A percentile compares a stretch with the other conserved stretches of the same genome.
These are phyloP conservation scores for Limnomonas spitsbergensis DNA, from an alignment of 139 green algal genomes.

Conservation along the genomic window DNA sequence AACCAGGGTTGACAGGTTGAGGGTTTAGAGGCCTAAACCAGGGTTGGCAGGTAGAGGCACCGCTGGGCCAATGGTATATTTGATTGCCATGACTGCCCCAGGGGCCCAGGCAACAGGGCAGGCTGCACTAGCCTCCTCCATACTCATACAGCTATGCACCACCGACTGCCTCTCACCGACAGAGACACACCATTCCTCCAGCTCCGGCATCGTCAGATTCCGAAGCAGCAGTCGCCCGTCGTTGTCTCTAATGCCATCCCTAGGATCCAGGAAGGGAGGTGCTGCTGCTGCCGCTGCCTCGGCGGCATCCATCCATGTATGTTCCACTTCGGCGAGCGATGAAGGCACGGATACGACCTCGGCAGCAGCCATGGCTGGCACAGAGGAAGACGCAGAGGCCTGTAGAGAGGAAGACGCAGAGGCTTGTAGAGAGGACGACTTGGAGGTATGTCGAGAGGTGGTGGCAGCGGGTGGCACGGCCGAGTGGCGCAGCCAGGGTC, in stretches of 20 bases:
- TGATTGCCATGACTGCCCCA: too few relatives aligned
- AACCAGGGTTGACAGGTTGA: too few relatives aligned
- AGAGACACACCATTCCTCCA: constrained; percentile 62
- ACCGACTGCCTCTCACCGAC: too few relatives aligned
- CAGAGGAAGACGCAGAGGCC: neutral
- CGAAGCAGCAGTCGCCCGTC: constrained; percentile 60
- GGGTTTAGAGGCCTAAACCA: too few relatives aligned
- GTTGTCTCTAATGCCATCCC: neutral
- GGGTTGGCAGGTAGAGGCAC: too few relatives aligned
- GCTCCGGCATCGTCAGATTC: constrained; percentile 57
- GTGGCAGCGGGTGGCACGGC: too few relatives aligned
- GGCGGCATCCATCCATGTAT: neutral
- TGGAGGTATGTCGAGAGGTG: neutral
- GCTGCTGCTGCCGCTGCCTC: neutral
- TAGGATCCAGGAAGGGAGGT: neutral
- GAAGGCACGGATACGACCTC: neutral
- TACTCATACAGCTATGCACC: too few relatives aligned
- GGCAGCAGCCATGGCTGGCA: neutral
- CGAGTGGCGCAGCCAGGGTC: too few relatives aligned
- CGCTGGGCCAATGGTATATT: too few relatives aligned
- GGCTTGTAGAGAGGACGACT: neutral
- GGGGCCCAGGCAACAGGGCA: too few relatives aligned
- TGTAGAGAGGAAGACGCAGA: neutral
- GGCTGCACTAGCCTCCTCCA: too few relatives aligned
- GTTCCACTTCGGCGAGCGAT: neutral